Base-by-base conservation (phyloP, 2,329 filamentous ascomycete species). In the Neoascochyta sp. region DNA sequence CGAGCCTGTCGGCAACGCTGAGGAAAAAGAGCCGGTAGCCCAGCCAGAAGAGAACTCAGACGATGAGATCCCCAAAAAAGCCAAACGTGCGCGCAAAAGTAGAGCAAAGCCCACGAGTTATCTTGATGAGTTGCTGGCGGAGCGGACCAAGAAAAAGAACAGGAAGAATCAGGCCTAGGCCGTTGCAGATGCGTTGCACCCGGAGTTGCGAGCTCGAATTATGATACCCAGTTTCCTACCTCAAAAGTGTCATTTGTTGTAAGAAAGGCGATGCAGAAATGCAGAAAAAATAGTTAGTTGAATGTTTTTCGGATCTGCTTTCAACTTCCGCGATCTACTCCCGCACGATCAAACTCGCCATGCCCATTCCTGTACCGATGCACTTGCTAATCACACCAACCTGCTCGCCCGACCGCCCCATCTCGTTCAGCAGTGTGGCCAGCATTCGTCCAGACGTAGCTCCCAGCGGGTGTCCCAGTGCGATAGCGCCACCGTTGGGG, bases 381-480 rank as follows among this genome's bases (percentile, higher is more conserved):
- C 89, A 95, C 86, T 95, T 94, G 54, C 83, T 92, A 33, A 94
- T 77, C 24, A 95, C 86, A 46, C 89, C 88, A 26, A 94, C 69
- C 62, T 90, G 74, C 36, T 83, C 73, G 1, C 79, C 75, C 32
- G 73, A 74, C 48, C 85, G 64, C 64, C 78, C 67, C 78, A 85
- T 55, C 69, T 83, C 73, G 64, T 76, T 59, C 67, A 94, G 58
- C 69, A 90, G 62, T 28, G 85, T 90, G 26, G 79, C 79, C 50
- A 88, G 66, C 74, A 94, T 83, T 46, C 89, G 73, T 16, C 84
- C 86, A 18, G 86, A 87, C 4, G 89, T 95, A 17, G 88, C 89
- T 25, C 90, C 89, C 1, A 95, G 73, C 5, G 89, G 89, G 62
- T 95, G 90, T 2, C 90, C 90, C 14, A 95, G 67, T n/a, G 90